These are phyloP conservation scores for Phlyctochytrium arcticum DNA, from an alignment of 192 early-diverging fungal species.

Conservation along the genomic window DNA sequence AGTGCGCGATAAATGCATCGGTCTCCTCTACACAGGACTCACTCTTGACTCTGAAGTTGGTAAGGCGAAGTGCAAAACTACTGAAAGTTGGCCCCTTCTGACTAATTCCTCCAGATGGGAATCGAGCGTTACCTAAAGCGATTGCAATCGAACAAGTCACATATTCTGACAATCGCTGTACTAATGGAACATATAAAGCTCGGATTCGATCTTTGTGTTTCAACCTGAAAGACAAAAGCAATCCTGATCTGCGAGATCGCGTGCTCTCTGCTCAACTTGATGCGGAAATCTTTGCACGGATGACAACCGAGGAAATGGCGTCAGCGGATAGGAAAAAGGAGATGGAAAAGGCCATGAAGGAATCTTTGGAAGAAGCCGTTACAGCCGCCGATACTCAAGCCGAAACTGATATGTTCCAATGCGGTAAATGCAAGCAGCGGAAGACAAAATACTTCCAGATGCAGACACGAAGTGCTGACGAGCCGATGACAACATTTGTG, in stretches of 20 bases:
- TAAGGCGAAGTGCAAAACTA: too few species aligned
- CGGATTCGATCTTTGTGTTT: slow-evolving; percentile 72
- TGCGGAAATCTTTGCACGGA: slow-evolving; percentile 64
- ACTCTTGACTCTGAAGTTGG: slow-evolving; percentile 51
- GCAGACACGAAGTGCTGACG: slow-evolving; percentile 96
- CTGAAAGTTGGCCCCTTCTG: background rate
- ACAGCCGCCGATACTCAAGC: slow-evolving; percentile 69
- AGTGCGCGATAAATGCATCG: slow-evolving; percentile 72
- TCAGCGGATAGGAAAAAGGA: slow-evolving; percentile 75
- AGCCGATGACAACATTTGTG: slow-evolving; percentile 92
- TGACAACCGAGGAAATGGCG: slow-evolving; percentile 90
- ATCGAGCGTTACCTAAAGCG: slow-evolving; percentile 27
- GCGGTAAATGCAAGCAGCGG: slow-evolving; percentile 85
- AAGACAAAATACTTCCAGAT: slow-evolving; percentile 92
- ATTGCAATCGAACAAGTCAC: slow-evolving; percentile 2
- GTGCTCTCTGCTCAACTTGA: slow-evolving; percentile 68
- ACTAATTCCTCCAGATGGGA: slow-evolving; percentile 9
- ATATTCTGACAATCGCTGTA: background rate
- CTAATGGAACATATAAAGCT: slow-evolving; percentile 53
- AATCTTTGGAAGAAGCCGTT: slow-evolving; percentile 73
- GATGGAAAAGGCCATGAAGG: slow-evolving; percentile 64
- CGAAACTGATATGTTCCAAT: slow-evolving; percentile 90
- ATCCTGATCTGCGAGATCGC: slow-evolving; percentile 67
- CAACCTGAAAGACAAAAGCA: slow-evolving; percentile 66
- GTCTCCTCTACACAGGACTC: slow-evolving; percentile 77